Conservation (phyloP, 2,329 filamentous ascomycete species). For the Plenodomus tracheiphilus region DNA sequence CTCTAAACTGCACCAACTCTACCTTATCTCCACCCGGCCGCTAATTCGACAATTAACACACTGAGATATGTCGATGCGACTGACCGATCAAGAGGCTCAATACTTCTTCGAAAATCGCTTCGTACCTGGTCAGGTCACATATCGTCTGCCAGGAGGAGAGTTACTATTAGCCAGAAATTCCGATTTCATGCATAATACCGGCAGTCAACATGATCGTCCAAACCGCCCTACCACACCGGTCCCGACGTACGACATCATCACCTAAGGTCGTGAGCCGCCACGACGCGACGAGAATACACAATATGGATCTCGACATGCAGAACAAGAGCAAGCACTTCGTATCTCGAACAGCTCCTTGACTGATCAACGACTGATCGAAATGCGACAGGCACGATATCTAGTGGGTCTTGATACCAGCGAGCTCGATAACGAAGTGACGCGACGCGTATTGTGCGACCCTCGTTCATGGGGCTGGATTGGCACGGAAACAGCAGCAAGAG, state of each 20-base stretch:
- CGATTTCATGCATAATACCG: too few species aligned
- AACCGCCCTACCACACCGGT: background rate
- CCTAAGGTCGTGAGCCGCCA: background rate
- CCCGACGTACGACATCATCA: background rate
- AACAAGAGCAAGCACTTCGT: background rate
- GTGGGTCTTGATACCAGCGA: conserved; percentile 6
- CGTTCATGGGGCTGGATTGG: conserved; percentile 12
- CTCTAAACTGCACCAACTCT: too few species aligned
- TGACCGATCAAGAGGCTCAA: too few species aligned
- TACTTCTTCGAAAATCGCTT: too few species aligned
- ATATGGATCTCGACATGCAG: background rate
- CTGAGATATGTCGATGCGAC: too few species aligned
- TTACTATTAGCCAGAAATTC: background rate
- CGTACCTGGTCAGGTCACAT: too few species aligned
- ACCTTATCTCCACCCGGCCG: too few species aligned
- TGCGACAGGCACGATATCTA: conserved; percentile 10
- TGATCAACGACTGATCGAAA: conserved; percentile 7
- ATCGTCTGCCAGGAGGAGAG: too few species aligned
- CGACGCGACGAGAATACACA: background rate
- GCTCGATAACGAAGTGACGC: conserved; percentile 9
- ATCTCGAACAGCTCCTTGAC: background rate
- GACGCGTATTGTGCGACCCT: conserved; percentile 6
- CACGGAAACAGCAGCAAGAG: background rate
- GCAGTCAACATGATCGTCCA: background rate
- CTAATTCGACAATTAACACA: too few species aligned